Conservation (phyloP, 163 green algal genomes). For the Chloromonas sp. region DNA sequence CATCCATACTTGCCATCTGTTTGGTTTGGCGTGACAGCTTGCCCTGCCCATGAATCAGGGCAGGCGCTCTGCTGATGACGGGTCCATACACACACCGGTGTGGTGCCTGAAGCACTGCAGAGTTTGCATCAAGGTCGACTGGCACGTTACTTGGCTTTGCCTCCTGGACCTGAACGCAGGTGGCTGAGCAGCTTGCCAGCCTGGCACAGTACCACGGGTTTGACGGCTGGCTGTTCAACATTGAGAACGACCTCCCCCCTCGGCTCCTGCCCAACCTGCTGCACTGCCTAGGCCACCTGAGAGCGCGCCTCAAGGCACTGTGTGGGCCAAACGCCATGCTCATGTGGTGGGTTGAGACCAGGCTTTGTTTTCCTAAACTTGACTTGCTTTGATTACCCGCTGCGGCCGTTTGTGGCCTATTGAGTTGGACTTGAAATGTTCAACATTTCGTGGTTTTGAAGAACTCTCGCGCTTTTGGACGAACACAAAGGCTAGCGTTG, state of each 20-base stretch:
- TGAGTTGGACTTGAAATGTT: too few relatives aligned
- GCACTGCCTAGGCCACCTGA: constrained; percentile 30
- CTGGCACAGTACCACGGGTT: constrained; percentile 19
- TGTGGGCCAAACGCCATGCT: constrained; percentile 17
- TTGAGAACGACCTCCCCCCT: constrained; percentile 20
- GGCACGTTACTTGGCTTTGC: neutral
- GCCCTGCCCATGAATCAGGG: too few relatives aligned
- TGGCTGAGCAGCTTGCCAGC: constrained; percentile 7
- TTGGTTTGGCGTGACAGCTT: too few relatives aligned
- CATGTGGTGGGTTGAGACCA: constrained; percentile 21
- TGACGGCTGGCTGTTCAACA: constrained; percentile 29
- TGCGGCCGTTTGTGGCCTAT: too few relatives aligned
- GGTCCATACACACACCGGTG: too few relatives aligned
- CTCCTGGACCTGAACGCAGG: neutral
- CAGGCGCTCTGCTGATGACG: too few relatives aligned
- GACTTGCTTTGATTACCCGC: neutral
- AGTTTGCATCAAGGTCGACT: too few relatives aligned
- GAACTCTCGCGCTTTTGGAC: too few relatives aligned
- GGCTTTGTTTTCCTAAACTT: neutral
- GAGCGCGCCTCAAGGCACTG: constrained; percentile 22
- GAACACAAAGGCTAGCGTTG: too few relatives aligned
- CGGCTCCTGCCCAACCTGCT: constrained; percentile 10
- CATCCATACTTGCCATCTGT: too few relatives aligned
- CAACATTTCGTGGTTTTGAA: too few relatives aligned
- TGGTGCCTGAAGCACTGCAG: too few relatives aligned